Evolutionary conservation across 441 rosid species (phyloP), one percentile per base, ranked within the genome.

Genomic region (Gossypium trilobum): DNA sequence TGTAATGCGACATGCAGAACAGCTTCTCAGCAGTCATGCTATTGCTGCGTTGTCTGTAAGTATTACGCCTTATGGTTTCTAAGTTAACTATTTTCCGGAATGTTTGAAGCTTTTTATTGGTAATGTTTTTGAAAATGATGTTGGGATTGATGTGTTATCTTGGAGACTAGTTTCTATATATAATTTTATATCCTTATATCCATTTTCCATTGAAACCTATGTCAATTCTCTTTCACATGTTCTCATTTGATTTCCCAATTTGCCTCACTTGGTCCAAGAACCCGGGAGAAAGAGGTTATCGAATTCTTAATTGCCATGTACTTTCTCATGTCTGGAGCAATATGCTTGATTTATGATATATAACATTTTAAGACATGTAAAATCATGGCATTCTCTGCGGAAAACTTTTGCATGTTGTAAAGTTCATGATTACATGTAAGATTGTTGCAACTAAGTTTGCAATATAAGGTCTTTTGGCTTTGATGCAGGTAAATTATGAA

Each of bases 31-130:
- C 61, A 87, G 81, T 72, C 87, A 77, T 51, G 77, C 84, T 19
- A 73, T 81, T 19, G 75, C 85, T 50, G 80, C 95, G 71, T 73
- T 95, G 81, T 89, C 95, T 54, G 98, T 93, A 87, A 84, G 72
- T 52, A 46, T 16, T 14, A 10, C 54, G 48, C 46, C 42, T 25
- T 27, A 0, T n/a, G 39, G 16, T 68, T 68, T 17, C 46, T 29
- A 2, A 29, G 19, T 51, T 51, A 17, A 52, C 27, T 31, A 16
- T 29, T 8, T 51, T 68, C 22, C 6, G 5, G 60, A 68, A 17
- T 29, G 5, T n/a, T 51, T 16, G 13, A 17, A 9, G 60, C 48
- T 31, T 52, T 66, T 67, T 0, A 5, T 51, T 50, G 9, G 19
- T 9, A 29, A 50, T 68, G 59, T 51, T 50, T 51, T 1, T 39